Evolutionary conservation across 768 basidiomycete species (phyloP).

Genomic region (Harrya chromipes): DNA sequence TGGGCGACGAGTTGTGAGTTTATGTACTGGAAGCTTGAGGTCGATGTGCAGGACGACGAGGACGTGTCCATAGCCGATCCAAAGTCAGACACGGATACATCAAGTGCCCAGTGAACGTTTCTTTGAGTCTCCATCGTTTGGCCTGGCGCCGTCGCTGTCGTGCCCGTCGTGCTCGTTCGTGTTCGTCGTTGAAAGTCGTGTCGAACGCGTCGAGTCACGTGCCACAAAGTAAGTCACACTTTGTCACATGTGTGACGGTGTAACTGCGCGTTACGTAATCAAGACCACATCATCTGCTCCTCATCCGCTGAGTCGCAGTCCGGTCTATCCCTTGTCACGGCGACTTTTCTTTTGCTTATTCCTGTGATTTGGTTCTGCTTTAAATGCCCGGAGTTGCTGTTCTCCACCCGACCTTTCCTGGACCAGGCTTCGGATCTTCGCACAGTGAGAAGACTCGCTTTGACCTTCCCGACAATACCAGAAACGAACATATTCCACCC

Average conservation of each 20-base stretch:
- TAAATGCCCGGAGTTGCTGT: slow-evolving; percentile 44
- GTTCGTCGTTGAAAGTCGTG: slow-evolving; percentile 11
- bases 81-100: slow-evolving; percentile 41
- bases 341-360: background rate
- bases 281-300: slow-evolving; percentile 1
- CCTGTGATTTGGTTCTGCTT: slow-evolving; percentile 1
- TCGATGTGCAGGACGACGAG: slow-evolving; percentile 46
- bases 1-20: slow-evolving; percentile 82
- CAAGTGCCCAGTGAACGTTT: slow-evolving; percentile 53
- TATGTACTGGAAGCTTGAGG: slow-evolving; percentile 70
- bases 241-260: slow-evolving; percentile 12
- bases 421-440: slow-evolving; percentile 30
- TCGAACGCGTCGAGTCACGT: slow-evolving; percentile 32
- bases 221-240: slow-evolving; percentile 11
- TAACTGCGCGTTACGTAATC: slow-evolving; percentile 31
- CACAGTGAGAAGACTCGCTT: slow-evolving; percentile 20
- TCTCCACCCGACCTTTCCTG: slow-evolving; percentile 37
- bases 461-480: slow-evolving; percentile 12
- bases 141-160: slow-evolving; percentile 11
- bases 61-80: slow-evolving; percentile 44
- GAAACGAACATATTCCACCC: slow-evolving; percentile 11
- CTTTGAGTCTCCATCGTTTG: slow-evolving; percentile 32
- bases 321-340: slow-evolving; percentile 10
- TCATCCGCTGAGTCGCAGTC: slow-evolving; percentile 9
- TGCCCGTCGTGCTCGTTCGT: slow-evolving; percentile 5